These are phyloP conservation scores for Austroboletus festivus DNA, from an alignment of 768 basidiomycete species.

Conservation along the genomic window DNA sequence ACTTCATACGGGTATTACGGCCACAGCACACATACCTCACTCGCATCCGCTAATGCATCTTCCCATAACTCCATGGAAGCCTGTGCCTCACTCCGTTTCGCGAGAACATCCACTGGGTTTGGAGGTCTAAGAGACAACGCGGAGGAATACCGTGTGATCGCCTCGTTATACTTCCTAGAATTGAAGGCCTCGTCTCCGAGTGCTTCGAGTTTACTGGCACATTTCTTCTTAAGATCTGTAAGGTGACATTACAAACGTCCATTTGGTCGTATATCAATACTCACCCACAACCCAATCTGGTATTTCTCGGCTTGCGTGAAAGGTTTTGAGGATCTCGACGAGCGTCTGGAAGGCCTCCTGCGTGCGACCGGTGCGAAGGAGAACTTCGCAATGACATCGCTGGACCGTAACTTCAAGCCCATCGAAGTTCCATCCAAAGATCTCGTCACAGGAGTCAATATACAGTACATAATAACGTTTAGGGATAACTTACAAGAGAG, in stretches of 20 bases:
- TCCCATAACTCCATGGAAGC: not conserved
- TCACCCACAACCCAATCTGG: not conserved
- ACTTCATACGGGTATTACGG: not conserved
- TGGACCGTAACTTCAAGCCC: not conserved
- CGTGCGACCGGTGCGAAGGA: not conserved
- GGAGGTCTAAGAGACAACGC: not conserved
- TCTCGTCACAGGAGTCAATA: not conserved
- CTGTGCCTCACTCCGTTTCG: not conserved
- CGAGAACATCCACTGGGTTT: not conserved
- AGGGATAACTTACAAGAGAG: not conserved
- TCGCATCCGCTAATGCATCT: not conserved
- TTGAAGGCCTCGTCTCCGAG: conserved; percentile 1
- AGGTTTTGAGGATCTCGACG: not conserved
- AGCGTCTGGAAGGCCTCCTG: not conserved
- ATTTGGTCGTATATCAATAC: not conserved
- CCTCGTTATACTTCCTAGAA: not conserved
- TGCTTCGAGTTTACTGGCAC: not conserved
- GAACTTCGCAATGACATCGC: not conserved
- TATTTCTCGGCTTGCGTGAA: not conserved
- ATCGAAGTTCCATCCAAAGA: not conserved
- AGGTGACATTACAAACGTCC: not conserved
- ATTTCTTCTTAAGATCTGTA: not conserved
- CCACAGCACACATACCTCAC: not conserved
- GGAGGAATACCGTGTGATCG: not conserved
- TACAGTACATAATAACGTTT: not conserved